These are phyloP conservation scores for Acrocalymma vagum DNA, from an alignment of 2,329 filamentous ascomycete species.

Conservation along the genomic window DNA sequence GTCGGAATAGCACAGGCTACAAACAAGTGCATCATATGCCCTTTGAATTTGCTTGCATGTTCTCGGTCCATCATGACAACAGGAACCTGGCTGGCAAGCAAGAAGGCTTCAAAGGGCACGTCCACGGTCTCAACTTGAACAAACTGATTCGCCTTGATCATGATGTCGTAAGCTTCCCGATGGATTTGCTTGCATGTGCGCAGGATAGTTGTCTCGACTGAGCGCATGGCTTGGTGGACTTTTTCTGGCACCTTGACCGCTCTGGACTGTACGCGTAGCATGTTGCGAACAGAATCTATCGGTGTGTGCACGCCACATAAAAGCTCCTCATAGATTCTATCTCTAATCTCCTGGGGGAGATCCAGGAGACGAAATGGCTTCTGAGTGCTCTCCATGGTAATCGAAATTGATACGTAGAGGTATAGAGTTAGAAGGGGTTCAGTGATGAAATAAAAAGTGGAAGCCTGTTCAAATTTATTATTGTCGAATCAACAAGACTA, in stretches of 20 bases:
- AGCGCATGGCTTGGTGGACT: constrained; percentile 1
- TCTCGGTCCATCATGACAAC: constrained; percentile 9
- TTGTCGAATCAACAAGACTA: too few species aligned
- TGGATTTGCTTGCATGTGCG: constrained; percentile 12
- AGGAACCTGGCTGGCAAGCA: constrained; percentile 3
- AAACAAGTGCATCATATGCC: too few species aligned
- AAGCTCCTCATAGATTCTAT: constrained; percentile 14
- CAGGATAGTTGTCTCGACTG: constrained; percentile 15
- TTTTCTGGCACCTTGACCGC: too few species aligned
- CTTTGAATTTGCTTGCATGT: constrained; percentile 13
- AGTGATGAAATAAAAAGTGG: too few species aligned
- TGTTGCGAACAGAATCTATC: not conserved
- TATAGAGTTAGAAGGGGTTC: too few species aligned
- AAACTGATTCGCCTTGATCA: constrained; percentile 28
- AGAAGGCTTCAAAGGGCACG: not conserved
- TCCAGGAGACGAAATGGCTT: constrained; percentile 16
- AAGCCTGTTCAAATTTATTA: too few species aligned
- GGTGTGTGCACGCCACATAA: constrained; percentile 7
- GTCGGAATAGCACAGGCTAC: too few species aligned
- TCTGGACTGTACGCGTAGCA: too few species aligned
- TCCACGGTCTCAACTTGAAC: constrained; percentile 9
- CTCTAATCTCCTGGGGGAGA: constrained; percentile 20
- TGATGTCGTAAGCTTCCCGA: constrained; percentile 19
- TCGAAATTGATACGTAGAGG: too few species aligned
- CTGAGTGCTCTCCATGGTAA: too few species aligned